Evolutionary conservation across 2,329 filamentous ascomycete species (phyloP).

Genomic region (Neurospora sp.): DNA sequence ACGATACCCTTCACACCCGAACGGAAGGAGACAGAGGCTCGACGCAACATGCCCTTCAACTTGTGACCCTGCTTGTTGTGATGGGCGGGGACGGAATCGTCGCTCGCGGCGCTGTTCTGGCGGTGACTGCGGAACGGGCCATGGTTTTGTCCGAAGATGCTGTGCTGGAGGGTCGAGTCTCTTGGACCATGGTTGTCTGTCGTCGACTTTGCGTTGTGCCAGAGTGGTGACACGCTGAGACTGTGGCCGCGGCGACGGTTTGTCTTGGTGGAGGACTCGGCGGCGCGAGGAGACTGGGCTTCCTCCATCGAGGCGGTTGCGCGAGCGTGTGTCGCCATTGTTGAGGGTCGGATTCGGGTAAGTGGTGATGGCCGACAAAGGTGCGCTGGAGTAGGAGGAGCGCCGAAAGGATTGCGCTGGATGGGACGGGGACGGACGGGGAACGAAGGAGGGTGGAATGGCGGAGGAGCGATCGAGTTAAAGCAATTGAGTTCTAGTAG

Average conservation of each 20-base stretch:
- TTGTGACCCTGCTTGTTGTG: conserved; percentile 10
- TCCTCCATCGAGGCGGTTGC: background rate
- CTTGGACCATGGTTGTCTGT: background rate
- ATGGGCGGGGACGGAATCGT: conserved; percentile 14
- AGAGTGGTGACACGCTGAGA: background rate
- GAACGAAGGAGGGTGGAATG: background rate
- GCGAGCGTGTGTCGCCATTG: background rate
- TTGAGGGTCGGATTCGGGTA: background rate
- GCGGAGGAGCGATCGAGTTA: background rate
- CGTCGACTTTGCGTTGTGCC: background rate
- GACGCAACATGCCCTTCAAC: conserved; percentile 42
- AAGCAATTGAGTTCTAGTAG: background rate
- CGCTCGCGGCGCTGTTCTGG: conserved; percentile 11
- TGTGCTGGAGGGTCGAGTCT: background rate
- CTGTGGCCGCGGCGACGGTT: background rate
- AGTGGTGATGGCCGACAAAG: background rate
- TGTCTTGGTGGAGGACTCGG: background rate
- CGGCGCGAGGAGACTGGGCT: background rate
- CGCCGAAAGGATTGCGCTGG: background rate
- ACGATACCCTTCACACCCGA: conserved; percentile 34
- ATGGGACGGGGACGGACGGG: background rate
- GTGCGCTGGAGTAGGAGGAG: background rate
- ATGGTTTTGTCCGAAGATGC: background rate
- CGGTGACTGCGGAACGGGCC: background rate
- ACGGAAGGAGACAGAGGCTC: conserved; percentile 44